A percentile compares a stretch with the other conserved stretches of the same genome.
These are phyloP conservation scores for Yarrowia divulgata DNA, from an alignment of 805 yeast species.

Conservation along the genomic window DNA sequence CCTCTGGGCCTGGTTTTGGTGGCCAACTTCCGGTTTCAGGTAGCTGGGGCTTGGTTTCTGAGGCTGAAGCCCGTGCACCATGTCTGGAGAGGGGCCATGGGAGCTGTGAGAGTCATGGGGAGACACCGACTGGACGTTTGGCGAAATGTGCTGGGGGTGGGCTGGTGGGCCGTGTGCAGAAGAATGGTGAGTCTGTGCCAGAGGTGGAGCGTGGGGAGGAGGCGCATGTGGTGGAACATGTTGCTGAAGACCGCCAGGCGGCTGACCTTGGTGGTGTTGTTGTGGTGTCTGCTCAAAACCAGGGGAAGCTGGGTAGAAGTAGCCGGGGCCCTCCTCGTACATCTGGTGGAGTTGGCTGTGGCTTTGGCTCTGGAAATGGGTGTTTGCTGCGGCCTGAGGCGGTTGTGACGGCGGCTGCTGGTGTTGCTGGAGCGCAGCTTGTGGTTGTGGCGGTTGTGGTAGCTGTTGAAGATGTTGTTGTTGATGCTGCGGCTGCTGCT, in stretches of 20 bases:
- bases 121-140: constrained; percentile 16
- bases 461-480: neutral
- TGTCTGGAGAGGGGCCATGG: constrained; percentile 8
- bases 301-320: constrained; percentile 5
- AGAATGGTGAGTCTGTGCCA: too few relatives aligned
- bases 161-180: neutral
- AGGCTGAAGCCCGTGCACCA: neutral
- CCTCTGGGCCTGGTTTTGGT: neutral
- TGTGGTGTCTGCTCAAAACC: neutral
- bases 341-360: constrained; percentile 28
- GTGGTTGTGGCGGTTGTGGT: neutral
- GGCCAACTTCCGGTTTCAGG: neutral
- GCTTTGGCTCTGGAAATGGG: constrained; percentile 7
- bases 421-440: neutral
- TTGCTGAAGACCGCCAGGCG: neutral
- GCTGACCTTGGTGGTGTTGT: constrained; percentile 2
- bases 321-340: constrained; percentile 11
- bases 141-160: neutral
- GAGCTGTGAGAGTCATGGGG: constrained; percentile 12
- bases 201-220: too few relatives aligned
- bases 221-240: neutral
- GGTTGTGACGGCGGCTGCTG: neutral
- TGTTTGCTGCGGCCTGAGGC: neutral
- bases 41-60: neutral
- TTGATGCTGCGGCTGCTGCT: neutral